A percentile compares a stretch with the other conserved stretches of the same genome.
Conservation (phyloP, 345 rosid genomes). For the Reutealis trisperma region DNA sequence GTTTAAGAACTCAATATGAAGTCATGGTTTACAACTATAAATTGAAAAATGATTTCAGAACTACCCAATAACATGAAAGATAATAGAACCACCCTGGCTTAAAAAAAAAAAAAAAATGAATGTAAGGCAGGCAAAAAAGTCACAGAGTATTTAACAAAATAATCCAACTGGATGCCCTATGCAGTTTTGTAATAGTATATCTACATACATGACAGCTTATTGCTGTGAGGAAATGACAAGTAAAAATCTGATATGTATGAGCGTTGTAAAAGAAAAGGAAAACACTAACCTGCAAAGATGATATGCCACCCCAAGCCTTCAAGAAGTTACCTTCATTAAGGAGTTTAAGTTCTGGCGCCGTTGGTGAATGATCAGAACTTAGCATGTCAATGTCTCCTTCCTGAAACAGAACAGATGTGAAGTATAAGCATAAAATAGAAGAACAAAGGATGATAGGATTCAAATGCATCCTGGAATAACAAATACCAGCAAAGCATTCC, state of each 20-base stretch:
- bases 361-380: constrained; percentile 97
- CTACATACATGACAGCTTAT: background rate
- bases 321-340: constrained; percentile 74
- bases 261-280: background rate
- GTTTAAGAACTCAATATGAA: background rate
- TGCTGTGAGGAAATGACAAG: background rate
- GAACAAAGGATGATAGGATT: background rate
- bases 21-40: background rate
- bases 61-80: background rate
- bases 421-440: constrained; percentile 10
- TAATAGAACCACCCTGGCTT: background rate
- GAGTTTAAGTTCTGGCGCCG: constrained; percentile 78
- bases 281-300: constrained; percentile 79
- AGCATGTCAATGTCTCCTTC: constrained; percentile 85
- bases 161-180: background rate
- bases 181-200: background rate
- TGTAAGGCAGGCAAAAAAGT: background rate
- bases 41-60: background rate
- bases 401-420: constrained; percentile 40
- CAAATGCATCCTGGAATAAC: constrained; percentile 11
- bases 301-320: constrained; percentile 98
- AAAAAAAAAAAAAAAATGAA: background rate
- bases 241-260: too few species aligned
- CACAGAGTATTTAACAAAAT: background rate
- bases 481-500: constrained; percentile 88